Base-by-base conservation (phyloP, 345 rosid species). In the Moringa oleifera region DNA sequence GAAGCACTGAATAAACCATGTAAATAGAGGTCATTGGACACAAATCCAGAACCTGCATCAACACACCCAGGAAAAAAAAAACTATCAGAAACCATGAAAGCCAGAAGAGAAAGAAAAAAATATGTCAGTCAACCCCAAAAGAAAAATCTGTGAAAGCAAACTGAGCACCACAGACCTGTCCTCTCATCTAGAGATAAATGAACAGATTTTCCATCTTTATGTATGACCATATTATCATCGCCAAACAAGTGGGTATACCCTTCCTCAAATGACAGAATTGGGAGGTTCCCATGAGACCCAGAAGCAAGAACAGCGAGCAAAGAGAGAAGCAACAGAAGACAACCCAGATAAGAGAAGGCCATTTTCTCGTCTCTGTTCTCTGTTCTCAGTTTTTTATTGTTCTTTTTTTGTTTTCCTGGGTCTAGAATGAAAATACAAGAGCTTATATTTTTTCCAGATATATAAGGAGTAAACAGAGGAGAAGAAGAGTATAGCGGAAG, bases 1-100 rank as follows among this genome's bases (percentile, higher is more conserved):
- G 92, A 85, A 64, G 96, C 91, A 73, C 97, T 88, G 85, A 94
- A 94, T 74, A 83, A 86, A 0, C 99, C 99, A 78, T 91, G 95
- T 50, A 86, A 78, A 77, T 90, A 94, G 36, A 90, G 80, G 75
- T 94, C 99, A 45, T 94, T 91, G 54, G 99, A 94, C 51, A 77
- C 93, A 78, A 94, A 94, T 62, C 99, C 99, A 80, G 97, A 90
- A 70, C 97, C 99, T 94, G 96, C 31, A 63, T 58, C 22, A 25
- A 49, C 47, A 57, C 36, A 11, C 22, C 16, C 46, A 41, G 1
- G 2, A 23, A 36, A 36, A 68, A 53, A 36, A 18, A 36, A 59
- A 51, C n/a, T 20, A 33, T 19, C 33, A 4, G 41, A 61, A 45
- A 20, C n/a, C n/a, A n/a, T n/a, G 21, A 31, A 46, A 59, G 45